These are phyloP conservation scores for Rosellinia necatrix DNA, from an alignment of 2,329 filamentous ascomycete species.

Conservation along the genomic window DNA sequence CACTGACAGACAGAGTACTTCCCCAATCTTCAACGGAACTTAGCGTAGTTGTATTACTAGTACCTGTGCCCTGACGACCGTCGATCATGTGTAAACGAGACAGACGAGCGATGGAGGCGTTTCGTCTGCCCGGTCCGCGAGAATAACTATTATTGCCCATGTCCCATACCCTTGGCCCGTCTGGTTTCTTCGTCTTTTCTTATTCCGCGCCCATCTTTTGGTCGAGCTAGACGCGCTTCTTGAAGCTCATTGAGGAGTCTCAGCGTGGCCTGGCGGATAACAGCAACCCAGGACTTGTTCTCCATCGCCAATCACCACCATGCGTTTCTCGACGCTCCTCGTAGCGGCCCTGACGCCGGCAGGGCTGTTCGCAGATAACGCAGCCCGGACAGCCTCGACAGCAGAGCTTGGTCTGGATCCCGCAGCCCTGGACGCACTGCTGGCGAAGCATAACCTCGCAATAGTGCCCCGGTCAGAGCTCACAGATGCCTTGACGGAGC, in stretches of 20 bases:
- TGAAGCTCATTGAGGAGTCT: constrained; percentile 28
- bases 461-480: constrained; percentile 52
- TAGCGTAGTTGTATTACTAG: constrained; percentile 16
- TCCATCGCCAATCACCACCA: constrained; percentile 32
- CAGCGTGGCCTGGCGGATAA: constrained; percentile 27
- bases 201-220: constrained; percentile 18
- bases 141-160: constrained; percentile 10
- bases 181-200: constrained; percentile 3
- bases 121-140: neutral
- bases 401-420: constrained; percentile 41
- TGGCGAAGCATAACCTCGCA: constrained; percentile 50
- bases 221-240: constrained; percentile 26
- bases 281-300: constrained; percentile 22
- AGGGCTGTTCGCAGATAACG: constrained; percentile 39
- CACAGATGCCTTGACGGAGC: constrained; percentile 50
- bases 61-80: too few relatives aligned
- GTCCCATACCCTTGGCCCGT: constrained; percentile 2
- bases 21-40: constrained; percentile 21
- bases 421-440: constrained; percentile 43
- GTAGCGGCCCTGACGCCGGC: constrained; percentile 43
- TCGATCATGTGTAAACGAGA: constrained; percentile 12
- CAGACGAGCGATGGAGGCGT: constrained; percentile 22
- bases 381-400: constrained; percentile 34
- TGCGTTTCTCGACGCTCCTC: constrained; percentile 46
- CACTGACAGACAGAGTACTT: constrained; percentile 1